Conservation (phyloP, 148 eudicot genomes). For the Tetragonia tetragonoides region DNA sequence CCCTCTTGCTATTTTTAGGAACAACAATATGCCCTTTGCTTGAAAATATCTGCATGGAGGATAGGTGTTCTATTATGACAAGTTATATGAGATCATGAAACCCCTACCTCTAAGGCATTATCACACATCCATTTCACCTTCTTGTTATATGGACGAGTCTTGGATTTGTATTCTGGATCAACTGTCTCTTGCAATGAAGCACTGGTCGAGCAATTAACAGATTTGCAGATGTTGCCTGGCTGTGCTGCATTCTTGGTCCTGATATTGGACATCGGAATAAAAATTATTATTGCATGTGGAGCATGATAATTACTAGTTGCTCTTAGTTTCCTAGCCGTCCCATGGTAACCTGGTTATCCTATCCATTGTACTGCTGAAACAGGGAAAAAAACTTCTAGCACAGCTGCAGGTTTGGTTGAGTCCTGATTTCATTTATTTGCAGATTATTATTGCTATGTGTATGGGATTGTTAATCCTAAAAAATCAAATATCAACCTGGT, state of each 20-base stretch:
- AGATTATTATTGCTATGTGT: too few species aligned
- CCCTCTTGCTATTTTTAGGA: slow-evolving; percentile 21
- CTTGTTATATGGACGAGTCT: slow-evolving; percentile 31
- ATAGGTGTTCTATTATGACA: neutral
- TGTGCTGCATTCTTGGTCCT: slow-evolving; percentile 50
- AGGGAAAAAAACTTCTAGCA: too few species aligned
- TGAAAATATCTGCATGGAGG: slow-evolving; percentile 24
- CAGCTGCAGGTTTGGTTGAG: too few species aligned
- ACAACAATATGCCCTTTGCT: slow-evolving; percentile 29
- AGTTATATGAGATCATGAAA: neutral
- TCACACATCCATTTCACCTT: slow-evolving; percentile 30
- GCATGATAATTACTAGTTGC: too few species aligned
- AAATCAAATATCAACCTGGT: slow-evolving; percentile 5
- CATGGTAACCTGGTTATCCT: too few species aligned
- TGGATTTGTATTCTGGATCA: slow-evolving; percentile 24
- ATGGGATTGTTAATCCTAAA: neutral
- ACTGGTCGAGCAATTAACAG: slow-evolving; percentile 22
- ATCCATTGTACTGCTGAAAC: too few species aligned
- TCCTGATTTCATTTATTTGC: too few species aligned
- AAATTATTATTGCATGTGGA: too few species aligned
- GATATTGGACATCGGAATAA: slow-evolving; percentile 17
- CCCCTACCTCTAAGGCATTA: neutral
- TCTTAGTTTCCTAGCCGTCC: too few species aligned
- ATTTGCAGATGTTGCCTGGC: slow-evolving; percentile 31
- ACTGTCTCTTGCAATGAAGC: slow-evolving; percentile 29